Percentiles rank a stretch among this genome's conserved stretches.
phyloP scores from a whole-genome alignment of 306 rosid genomes.

The Hippophae gyantsensis region DNA sequence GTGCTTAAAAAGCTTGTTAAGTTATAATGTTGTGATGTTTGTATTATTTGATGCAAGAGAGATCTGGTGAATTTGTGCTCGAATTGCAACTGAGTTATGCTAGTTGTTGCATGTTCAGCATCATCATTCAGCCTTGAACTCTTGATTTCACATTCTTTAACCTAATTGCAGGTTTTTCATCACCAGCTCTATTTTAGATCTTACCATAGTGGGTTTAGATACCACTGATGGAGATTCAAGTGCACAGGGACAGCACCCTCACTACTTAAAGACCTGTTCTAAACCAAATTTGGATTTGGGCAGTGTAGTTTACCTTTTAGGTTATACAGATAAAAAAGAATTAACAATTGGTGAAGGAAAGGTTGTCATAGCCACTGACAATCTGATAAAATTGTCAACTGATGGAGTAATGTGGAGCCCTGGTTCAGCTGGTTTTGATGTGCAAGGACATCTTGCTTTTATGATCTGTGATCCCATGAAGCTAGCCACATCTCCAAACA shows the following conservation, averaged over 20 bases:
- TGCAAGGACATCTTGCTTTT: conserved; percentile 87
- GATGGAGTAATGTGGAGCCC: conserved; percentile 78
- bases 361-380: conserved; percentile 93
- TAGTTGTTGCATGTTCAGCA: too few relatives aligned
- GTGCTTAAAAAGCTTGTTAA: too few relatives aligned
- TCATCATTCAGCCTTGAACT: too few relatives aligned
- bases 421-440: conserved; percentile 94
- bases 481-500: conserved; percentile 81
- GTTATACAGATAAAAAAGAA: conserved; percentile 64
- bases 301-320: conserved; percentile 78
- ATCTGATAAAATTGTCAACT: conserved; percentile 82
- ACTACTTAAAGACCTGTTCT: conserved; percentile 63
- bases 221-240: conserved; percentile 72
- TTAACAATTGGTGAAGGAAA: conserved; percentile 81
- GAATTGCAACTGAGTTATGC: too few relatives aligned
- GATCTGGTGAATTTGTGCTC: too few relatives aligned
- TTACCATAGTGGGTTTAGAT: conserved; percentile 93
- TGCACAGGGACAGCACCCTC: conserved; percentile 55
- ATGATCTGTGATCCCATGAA: conserved; percentile 99
- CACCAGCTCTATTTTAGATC: conserved; percentile 91
- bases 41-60: too few relatives aligned
- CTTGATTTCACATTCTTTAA: conserved; percentile 5
- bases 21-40: too few relatives aligned
- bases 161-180: conserved; percentile 80
- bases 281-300: conserved; percentile 85